Evolutionary conservation across 345 rosid genomes (phyloP).

Genomic region (Brassica incana): DNA sequence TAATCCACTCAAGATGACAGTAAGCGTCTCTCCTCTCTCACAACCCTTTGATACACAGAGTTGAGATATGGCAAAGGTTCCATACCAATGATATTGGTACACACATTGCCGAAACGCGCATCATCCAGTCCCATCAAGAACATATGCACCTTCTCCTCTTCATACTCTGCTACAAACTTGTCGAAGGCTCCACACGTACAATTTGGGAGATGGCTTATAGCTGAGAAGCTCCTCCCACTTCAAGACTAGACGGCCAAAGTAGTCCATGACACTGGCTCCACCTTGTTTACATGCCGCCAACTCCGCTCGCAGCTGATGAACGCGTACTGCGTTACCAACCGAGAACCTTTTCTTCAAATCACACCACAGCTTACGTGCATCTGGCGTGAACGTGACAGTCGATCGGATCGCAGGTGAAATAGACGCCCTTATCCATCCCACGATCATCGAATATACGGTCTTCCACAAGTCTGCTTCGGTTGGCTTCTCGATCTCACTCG

Average conservation of each 20-base stretch:
- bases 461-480: no score
- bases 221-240: not conserved
- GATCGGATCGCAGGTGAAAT: not conserved
- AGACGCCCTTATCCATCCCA: no score
- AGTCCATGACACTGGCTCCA: not conserved
- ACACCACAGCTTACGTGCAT: not conserved
- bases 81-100: not conserved
- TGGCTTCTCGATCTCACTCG: no score
- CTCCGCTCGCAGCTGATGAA: not conserved
- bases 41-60: not conserved
- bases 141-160: not conserved
- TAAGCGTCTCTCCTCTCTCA: not conserved
- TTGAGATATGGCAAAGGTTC: not conserved
- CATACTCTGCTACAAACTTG: not conserved
- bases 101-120: not conserved
- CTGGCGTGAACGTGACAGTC: not conserved
- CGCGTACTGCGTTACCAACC: not conserved
- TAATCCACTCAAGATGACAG: not conserved
- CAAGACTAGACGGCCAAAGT: not conserved
- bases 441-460: no score
- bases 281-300: not conserved
- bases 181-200: not conserved
- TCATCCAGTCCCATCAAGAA: not conserved
- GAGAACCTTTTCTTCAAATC: not conserved
- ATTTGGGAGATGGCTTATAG: not conserved